Base-by-base conservation (phyloP, 2,329 filamentous ascomycete species). In the Aspergillus felis region DNA sequence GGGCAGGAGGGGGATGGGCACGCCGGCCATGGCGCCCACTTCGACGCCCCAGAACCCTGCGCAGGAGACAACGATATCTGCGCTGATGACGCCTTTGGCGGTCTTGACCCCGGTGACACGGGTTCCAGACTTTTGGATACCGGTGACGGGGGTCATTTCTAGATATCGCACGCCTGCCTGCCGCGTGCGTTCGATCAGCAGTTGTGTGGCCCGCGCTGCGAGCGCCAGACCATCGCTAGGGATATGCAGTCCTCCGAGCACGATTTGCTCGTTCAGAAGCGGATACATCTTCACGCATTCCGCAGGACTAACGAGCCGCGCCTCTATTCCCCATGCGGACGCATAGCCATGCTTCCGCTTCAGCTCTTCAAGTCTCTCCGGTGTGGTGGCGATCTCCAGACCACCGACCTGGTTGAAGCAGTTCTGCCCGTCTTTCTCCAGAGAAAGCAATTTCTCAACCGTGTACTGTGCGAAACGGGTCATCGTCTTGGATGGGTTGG, bases 21-120 rank as follows among this genome's bases (percentile, higher is more conserved):
- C 64, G 4, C 79, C 84, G 46, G 82, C 78, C 84, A 87, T 85
- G 5, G 80, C 81, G 24, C 85, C 85, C 6, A 87, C 75, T 66
- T 87, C 84, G 7, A 87, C 85, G 10, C 85, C 85, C 85, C 85
- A 87, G 68, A 87, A 85, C 0, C 85, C 85, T 6, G 84, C 85
- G 59, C 85, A 87, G 1, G 84, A 87, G 41, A 87, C 71, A 52
- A 87, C 76, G 25, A 87, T 82, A 55, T 87, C 85, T 0, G 84
- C 84, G 0, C 81, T 73, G 22, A 87, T 76, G 0, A 66, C 78
- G 24, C 79, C 79, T 3, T 70, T 70, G 1, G 75, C 71, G 0
- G 83, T 86, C 1, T 61, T 71, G 0, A 87, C 84, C 1, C 84
- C 84, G 0, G 83, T 86, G 12, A 86, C 83, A 2, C 70, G 76